Evolutionary conservation across 257 asterid species (phyloP).

Genomic region (Solanum paucissectum): DNA sequence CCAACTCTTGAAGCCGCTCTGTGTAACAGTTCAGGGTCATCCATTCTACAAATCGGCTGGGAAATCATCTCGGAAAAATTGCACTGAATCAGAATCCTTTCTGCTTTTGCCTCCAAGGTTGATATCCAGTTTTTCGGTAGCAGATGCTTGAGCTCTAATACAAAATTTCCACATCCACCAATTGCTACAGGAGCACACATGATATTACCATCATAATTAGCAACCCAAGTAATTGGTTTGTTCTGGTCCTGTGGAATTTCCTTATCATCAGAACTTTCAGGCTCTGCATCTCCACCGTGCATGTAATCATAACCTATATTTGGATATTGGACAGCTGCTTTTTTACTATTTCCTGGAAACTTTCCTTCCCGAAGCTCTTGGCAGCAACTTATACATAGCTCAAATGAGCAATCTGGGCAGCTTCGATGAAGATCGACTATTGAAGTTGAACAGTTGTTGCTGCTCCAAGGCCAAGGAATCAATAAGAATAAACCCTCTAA

Average conservation of each 20-base stretch:
- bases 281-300: conserved; percentile 55
- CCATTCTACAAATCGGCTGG: conserved; percentile 3
- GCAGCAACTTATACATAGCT: conserved; percentile 75
- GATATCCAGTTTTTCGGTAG: conserved; percentile 67
- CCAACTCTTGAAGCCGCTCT: conserved; percentile 43
- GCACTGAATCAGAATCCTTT: conserved; percentile 19
- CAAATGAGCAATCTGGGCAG: conserved; percentile 76
- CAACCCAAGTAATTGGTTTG: conserved; percentile 26
- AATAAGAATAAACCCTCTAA: neutral
- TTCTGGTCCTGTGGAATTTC: conserved; percentile 13
- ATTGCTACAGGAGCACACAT: conserved; percentile 58
- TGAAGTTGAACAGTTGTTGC: conserved; percentile 87
- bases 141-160: conserved; percentile 68
- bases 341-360: conserved; percentile 21
- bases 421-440: conserved; percentile 91
- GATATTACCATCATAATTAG: conserved; percentile 24
- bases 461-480: conserved; percentile 23
- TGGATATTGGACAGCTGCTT: conserved; percentile 16
- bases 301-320: conserved; percentile 56
- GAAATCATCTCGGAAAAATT: neutral
- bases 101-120: conserved; percentile 35
- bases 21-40: conserved; percentile 19
- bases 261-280: conserved; percentile 13
- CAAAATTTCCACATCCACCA: conserved; percentile 69
- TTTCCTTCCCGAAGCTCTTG: conserved; percentile 48